Conservation (phyloP, 2,329 filamentous ascomycete genomes). For the Fusarium sororula region DNA sequence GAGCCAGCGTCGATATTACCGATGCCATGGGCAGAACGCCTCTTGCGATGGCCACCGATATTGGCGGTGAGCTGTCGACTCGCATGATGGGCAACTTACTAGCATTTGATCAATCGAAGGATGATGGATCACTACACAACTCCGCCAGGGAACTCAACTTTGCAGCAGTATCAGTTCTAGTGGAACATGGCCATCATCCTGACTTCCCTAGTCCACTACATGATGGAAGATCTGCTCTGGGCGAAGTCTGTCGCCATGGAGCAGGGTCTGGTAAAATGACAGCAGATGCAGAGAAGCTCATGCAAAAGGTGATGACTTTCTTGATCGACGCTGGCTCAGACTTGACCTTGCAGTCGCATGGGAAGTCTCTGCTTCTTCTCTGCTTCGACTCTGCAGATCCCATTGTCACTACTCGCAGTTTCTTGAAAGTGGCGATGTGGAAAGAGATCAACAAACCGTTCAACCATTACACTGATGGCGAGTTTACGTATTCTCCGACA, state of each 20-base stretch:
- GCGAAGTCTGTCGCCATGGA: slow-evolving; percentile 68
- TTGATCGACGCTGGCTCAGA: slow-evolving; percentile 67
- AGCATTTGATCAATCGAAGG: slow-evolving; percentile 63
- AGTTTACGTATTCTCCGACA: slow-evolving; percentile 69
- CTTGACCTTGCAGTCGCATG: slow-evolving; percentile 62
- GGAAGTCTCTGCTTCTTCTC: slow-evolving; percentile 67
- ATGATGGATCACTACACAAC: slow-evolving; percentile 75
- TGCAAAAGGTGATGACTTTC: slow-evolving; percentile 66
- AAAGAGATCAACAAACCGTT: slow-evolving; percentile 69
- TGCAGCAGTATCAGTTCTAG: slow-evolving; percentile 63
- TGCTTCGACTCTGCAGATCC: slow-evolving; percentile 67
- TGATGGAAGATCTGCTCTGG: slow-evolving; percentile 69
- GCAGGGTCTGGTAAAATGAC: slow-evolving; percentile 57
- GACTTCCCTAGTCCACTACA: slow-evolving; percentile 73
- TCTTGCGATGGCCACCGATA: slow-evolving; percentile 66
- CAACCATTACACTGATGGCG: slow-evolving; percentile 63
- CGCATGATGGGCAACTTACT: slow-evolving; percentile 65
- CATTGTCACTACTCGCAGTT: slow-evolving; percentile 62
- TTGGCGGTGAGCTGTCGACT: slow-evolving; percentile 62
- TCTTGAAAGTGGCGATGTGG: slow-evolving; percentile 72
- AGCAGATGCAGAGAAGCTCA: slow-evolving; percentile 58
- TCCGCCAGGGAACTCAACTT: slow-evolving; percentile 68
- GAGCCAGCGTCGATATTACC: slow-evolving; percentile 66
- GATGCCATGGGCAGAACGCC: slow-evolving; percentile 68
- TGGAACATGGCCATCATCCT: slow-evolving; percentile 68